These are phyloP conservation scores for Cyberlindnera meyerae DNA, from an alignment of 805 yeast species.

Conservation along the genomic window DNA sequence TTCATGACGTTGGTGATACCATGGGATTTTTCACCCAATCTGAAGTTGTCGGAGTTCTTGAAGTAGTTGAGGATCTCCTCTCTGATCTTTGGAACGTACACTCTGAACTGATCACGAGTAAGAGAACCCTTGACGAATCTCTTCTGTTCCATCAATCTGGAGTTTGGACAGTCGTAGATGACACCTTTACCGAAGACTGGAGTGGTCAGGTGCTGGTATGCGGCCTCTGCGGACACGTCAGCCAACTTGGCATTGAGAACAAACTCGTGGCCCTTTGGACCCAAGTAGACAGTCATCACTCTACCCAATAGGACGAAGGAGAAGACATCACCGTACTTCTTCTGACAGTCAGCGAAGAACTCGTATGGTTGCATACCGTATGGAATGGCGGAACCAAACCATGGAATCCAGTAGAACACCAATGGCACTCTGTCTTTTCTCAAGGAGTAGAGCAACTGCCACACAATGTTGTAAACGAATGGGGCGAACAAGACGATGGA, in stretches of 20 bases:
- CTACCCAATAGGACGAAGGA: constrained; percentile 86
- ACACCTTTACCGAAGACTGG: constrained; percentile 98
- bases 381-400: constrained; percentile 86
- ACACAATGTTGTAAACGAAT: constrained; percentile 55
- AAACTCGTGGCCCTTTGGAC: constrained; percentile 97
- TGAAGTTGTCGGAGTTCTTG: constrained; percentile 44
- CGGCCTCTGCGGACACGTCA: constrained; percentile 94
- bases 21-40: constrained; percentile 31
- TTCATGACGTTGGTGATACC: constrained; percentile 68
- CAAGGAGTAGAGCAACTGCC: constrained; percentile 67
- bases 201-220: constrained; percentile 95
- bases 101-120: constrained; percentile 75
- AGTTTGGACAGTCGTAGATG: constrained; percentile 92
- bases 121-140: constrained; percentile 90
- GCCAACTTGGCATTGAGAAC: constrained; percentile 84
- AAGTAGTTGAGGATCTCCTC: constrained; percentile 73
- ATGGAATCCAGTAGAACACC: constrained; percentile 89
- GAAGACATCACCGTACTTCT: constrained; percentile 88
- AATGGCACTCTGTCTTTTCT: constrained; percentile 83
- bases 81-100: constrained; percentile 83
- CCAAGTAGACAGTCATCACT: constrained; percentile 91
- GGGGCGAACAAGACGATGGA: constrained; percentile 40
- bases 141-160: constrained; percentile 95
- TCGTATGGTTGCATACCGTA: constrained; percentile 94
- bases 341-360: constrained; percentile 74